A percentile compares a stretch with the other conserved stretches of the same genome.
Conservation (phyloP, 768 basidiomycete genomes). For the Gloeopeniophorella convolvens region DNA sequence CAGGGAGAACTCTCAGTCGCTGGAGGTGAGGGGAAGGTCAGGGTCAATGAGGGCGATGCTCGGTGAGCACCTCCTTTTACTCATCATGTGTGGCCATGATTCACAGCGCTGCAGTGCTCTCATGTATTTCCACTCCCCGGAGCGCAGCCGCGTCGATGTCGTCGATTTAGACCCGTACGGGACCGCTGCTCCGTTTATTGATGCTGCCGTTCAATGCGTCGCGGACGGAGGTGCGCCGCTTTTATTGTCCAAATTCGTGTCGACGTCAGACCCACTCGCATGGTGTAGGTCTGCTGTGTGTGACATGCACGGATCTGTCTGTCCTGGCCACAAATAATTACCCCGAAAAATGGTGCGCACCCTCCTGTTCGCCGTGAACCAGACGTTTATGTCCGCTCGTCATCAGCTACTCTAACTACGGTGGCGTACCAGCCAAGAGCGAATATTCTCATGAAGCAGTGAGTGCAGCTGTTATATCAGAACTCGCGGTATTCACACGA, state of each 20-base stretch:
- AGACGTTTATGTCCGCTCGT: background rate
- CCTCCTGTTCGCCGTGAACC: background rate
- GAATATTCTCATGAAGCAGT: constrained; percentile 95
- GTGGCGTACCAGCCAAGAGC: constrained; percentile 82
- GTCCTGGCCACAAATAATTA: constrained; percentile 92
- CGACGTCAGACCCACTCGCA: background rate
- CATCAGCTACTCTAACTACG: constrained; percentile 87
- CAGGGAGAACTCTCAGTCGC: constrained; percentile 1
- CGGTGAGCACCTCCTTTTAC: constrained; percentile 46
- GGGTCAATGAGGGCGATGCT: constrained; percentile 90
- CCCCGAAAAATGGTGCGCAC: constrained; percentile 85
- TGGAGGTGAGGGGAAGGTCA: constrained; percentile 46
- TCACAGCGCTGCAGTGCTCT: constrained; percentile 46
- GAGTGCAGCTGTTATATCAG: constrained; percentile 25
- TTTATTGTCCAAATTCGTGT: background rate
- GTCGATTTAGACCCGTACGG: constrained; percentile 99
- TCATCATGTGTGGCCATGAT: background rate
- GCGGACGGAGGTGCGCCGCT: constrained; percentile 71
- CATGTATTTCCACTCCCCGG: constrained; percentile 85
- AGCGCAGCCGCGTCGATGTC: constrained; percentile 73
- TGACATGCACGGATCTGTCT: constrained; percentile 94
- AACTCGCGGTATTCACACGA: constrained; percentile 3
- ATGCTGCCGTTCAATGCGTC: constrained; percentile 85
- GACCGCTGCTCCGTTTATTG: constrained; percentile 94
- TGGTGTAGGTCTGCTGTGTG: constrained; percentile 71